Evolutionary conservation across 2,329 filamentous ascomycete species (phyloP), one percentile per base, ranked within the genome.

Genomic region (Penicillium olsonii): DNA sequence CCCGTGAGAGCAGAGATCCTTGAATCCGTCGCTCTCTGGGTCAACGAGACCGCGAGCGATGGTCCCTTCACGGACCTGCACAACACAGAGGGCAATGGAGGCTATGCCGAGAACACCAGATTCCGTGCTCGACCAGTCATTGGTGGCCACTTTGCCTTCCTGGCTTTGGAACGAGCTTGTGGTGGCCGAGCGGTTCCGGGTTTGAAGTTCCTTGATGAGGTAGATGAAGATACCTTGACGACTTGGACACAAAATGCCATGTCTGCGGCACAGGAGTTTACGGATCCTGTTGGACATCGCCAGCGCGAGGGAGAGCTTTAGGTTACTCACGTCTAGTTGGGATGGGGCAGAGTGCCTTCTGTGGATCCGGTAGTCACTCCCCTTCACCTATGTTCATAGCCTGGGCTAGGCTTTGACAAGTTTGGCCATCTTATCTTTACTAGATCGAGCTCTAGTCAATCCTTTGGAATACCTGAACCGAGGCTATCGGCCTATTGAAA

Each of bases 61-160:
- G 78, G 84, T 10, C 87, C 90, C 0, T 82, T 95, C 46, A 91
- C 88, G 2, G 90, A 95, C 69, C 73, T 95, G 47, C 92, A 95
- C 67, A 81, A 88, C 38, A 95, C 90, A 0, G 88, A 94, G 66
- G 87, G 85, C 5, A 73, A 82, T 29, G 90, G 90, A 2, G 86
- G 82, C 5, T 95, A 87, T 62, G 88, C 89, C 0, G 85, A 35
- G 33, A 11, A 84, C 0, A 81, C 86, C 12, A 78, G 80, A 45
- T 95, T 95, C 76, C 90, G 88, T 71, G 90, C 90, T 2, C 75
- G 90, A 35, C 90, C 90, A 1, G 90, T 95, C 4, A 84, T 92
- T 14, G 90, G 90, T 12, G 90, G 87, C 0, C 89, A 94, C 73
- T 95, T 94, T 76, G 87, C 89, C 2, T 90, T 91, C 65, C 74